These are phyloP conservation scores for Penicillium bialowiezense DNA, from an alignment of 495 filamentous ascomycete species.

Conservation along the genomic window DNA sequence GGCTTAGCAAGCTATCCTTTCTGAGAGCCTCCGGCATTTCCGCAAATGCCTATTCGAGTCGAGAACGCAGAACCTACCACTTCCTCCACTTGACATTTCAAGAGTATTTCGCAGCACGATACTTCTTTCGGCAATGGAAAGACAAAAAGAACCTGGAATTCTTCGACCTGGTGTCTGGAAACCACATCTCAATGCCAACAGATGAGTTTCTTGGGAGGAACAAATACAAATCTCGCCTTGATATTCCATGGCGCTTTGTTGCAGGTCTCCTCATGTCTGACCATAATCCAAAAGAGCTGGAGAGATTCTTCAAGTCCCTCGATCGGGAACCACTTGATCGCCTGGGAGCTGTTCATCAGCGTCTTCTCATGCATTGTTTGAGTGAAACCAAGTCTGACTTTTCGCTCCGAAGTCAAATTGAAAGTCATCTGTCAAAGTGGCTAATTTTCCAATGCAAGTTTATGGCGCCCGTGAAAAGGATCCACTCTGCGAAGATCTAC, in stretches of 20 bases:
- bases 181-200: neutral
- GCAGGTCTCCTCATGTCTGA: conserved; percentile 32
- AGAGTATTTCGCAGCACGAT: conserved; percentile 41
- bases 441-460: conserved; percentile 1
- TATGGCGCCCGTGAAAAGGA: neutral
- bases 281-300: neutral
- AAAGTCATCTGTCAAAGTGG: conserved; percentile 1
- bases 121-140: conserved; percentile 41
- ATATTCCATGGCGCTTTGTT: conserved; percentile 46
- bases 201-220: conserved; percentile 28
- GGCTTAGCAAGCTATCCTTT: conserved; percentile 30
- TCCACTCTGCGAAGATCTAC: neutral
- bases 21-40: conserved; percentile 10
- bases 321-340: conserved; percentile 37
- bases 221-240: conserved; percentile 41
- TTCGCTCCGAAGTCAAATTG: neutral
- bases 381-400: conserved; percentile 22
- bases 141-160: conserved; percentile 13
- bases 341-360: conserved; percentile 35
- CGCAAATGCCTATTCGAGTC: conserved; percentile 2
- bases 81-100: conserved; percentile 44
- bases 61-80: conserved; percentile 27
- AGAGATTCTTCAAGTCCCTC: conserved; percentile 32
- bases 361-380: conserved; percentile 40
- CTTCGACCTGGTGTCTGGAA: conserved; percentile 6